phyloP scores from a whole-genome alignment of 495 filamentous ascomycete species.

The Durotheca rogersii region DNA sequence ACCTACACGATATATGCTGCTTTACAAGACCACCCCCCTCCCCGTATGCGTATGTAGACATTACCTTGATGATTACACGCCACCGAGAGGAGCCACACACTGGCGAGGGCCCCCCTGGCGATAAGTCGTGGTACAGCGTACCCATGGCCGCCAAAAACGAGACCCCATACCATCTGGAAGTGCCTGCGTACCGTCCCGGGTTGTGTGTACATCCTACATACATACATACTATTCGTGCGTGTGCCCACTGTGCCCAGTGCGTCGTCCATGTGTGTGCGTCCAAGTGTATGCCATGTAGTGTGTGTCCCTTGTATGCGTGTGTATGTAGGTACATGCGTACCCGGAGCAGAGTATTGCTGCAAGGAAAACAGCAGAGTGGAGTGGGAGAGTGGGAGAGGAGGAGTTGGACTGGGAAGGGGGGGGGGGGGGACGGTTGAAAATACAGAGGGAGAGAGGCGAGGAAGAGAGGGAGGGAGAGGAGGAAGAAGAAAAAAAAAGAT shows the following conservation, averaged over 20 bases:
- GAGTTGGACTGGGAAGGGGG: too few relatives aligned
- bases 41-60: conserved; percentile 26
- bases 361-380: conserved; percentile 1
- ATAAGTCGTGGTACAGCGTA: conserved; percentile 37
- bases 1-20: conserved; percentile 15
- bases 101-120: conserved; percentile 28
- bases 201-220: too few relatives aligned
- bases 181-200: not conserved
- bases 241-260: too few relatives aligned
- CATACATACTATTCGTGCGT: not conserved
- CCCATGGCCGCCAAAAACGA: conserved; percentile 28
- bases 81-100: conserved; percentile 36
- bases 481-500: not conserved
- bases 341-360: too few relatives aligned
- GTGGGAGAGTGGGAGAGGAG: not conserved
- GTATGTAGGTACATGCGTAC: too few relatives aligned
- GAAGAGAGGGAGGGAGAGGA: not conserved
- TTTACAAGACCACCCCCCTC: conserved; percentile 26
- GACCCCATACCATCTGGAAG: conserved; percentile 13
- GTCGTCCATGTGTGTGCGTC: too few relatives aligned
- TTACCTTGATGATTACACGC: conserved; percentile 35
- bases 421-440: not conserved
- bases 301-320: too few relatives aligned
- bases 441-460: not conserved
- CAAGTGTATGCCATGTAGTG: too few relatives aligned